phyloP scores from a whole-genome alignment of 345 rosid species.

The Citrus medica region DNA sequence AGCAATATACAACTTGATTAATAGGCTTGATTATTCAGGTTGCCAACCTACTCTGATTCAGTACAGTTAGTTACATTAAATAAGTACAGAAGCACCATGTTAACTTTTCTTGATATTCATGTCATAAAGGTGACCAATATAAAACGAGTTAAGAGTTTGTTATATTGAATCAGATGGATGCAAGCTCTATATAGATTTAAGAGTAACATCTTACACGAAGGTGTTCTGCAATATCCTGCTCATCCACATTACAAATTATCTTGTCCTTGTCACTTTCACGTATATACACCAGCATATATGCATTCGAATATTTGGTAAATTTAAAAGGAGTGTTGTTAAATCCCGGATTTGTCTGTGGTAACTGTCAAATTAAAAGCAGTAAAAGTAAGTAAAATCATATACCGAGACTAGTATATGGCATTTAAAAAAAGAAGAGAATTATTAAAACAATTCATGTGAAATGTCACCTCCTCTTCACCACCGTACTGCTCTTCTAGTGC shows the following conservation, averaged over 20 bases:
- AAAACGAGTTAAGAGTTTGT: slow-evolving; percentile 4
- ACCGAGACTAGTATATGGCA: not conserved
- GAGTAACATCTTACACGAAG: slow-evolving; percentile 63
- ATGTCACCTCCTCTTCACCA: slow-evolving; percentile 90
- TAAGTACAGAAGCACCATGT: not conserved
- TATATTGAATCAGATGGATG: slow-evolving; percentile 4
- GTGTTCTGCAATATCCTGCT: slow-evolving; percentile 95
- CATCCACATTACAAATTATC: slow-evolving; percentile 95
- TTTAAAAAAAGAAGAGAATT: not conserved
- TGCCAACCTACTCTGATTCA: slow-evolving; percentile 10
- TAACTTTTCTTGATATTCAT: not conserved
- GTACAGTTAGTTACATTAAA: not conserved
- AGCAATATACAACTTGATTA: not conserved
- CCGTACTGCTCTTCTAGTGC: slow-evolving; percentile 98
- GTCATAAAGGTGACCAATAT: not conserved
- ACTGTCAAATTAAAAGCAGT: slow-evolving; percentile 43
- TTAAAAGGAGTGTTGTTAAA: slow-evolving; percentile 89
- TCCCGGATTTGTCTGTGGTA: slow-evolving; percentile 90
- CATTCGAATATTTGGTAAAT: slow-evolving; percentile 91
- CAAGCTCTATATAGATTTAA: slow-evolving; percentile 6
- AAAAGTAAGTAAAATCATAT: slow-evolving; percentile 18
- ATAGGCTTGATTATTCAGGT: not conserved
- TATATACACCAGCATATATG: slow-evolving; percentile 98
- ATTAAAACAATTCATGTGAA: not conserved
- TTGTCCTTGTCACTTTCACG: slow-evolving; percentile 97